Evolutionary conservation across 2,329 filamentous ascomycete genomes (phyloP).

Genomic region (Cryphonectria carpinicola): DNA sequence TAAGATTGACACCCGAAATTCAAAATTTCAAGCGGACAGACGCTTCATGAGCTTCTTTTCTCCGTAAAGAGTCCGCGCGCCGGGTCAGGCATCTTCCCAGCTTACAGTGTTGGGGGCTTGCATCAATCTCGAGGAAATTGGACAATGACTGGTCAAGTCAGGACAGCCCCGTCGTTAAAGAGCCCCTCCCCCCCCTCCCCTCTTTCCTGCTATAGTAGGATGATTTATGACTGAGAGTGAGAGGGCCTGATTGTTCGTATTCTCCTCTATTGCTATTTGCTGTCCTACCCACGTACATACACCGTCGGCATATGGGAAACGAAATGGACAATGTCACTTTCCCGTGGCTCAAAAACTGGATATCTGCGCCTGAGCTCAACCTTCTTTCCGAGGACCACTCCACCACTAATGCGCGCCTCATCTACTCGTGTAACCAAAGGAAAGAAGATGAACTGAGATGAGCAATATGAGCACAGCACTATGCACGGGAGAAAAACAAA

Average conservation of each 20-base stretch:
- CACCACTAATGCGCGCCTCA: constrained; percentile 18
- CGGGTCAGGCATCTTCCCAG: constrained; percentile 28
- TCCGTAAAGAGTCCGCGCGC: constrained; percentile 1
- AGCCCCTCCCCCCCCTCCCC: background rate
- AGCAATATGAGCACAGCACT: background rate
- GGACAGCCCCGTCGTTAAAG: background rate
- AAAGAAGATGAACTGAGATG: background rate
- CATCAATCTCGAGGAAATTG: constrained; percentile 25
- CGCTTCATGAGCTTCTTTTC: background rate
- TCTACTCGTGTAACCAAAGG: background rate
- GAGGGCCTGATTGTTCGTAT: constrained; percentile 16
- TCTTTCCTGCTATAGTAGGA: constrained; percentile 10
- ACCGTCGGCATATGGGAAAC: background rate
- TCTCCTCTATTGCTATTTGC: background rate
- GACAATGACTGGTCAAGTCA: constrained; percentile 16
- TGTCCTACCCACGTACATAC: background rate
- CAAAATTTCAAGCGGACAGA: background rate
- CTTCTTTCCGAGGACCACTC: background rate
- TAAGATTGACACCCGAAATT: background rate
- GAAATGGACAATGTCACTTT: background rate
- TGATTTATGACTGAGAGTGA: constrained; percentile 8
- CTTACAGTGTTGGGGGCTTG: constrained; percentile 7
- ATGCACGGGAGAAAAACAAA: background rate
- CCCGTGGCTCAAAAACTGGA: background rate
- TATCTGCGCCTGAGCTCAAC: background rate